These are phyloP conservation scores for Cyamopsis tetragonoloba DNA, from an alignment of 306 rosid species.

Conservation along the genomic window DNA sequence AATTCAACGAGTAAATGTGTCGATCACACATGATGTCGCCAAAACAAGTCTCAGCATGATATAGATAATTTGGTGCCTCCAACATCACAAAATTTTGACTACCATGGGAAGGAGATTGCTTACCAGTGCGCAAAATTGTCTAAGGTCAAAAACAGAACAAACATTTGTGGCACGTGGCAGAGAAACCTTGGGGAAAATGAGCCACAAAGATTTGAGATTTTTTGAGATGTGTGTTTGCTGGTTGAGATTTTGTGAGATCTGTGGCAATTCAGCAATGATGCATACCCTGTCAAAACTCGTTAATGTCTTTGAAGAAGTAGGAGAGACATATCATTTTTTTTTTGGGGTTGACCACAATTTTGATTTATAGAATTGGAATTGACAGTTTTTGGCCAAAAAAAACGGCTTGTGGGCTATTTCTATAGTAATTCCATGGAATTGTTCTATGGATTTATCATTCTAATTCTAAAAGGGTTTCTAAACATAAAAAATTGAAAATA, in stretches of 20 bases:
- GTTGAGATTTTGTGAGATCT: too few relatives aligned
- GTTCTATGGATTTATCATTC: not conserved
- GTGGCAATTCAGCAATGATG: too few relatives aligned
- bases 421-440: not conserved
- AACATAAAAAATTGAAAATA: not conserved
- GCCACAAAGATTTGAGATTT: not conserved
- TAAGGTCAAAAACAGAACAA: not conserved
- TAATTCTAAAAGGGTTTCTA: not conserved
- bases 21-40: too few relatives aligned
- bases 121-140: not conserved
- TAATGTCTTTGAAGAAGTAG: not conserved
- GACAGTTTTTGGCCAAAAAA: not conserved
- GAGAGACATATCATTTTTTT: not conserved
- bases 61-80: too few relatives aligned
- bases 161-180: not conserved
- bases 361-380: not conserved
- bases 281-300: not conserved
- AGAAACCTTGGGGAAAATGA: not conserved
- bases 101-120: too few relatives aligned
- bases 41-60: too few relatives aligned
- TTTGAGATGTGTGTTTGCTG: not conserved
- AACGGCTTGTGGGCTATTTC: not conserved
- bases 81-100: too few relatives aligned
- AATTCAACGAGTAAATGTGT: too few relatives aligned
- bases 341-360: not conserved